A percentile compares a stretch with the other conserved stretches of the same genome.
Conservation (phyloP, 306 rosid genomes). For the Crotalaria pallida region DNA sequence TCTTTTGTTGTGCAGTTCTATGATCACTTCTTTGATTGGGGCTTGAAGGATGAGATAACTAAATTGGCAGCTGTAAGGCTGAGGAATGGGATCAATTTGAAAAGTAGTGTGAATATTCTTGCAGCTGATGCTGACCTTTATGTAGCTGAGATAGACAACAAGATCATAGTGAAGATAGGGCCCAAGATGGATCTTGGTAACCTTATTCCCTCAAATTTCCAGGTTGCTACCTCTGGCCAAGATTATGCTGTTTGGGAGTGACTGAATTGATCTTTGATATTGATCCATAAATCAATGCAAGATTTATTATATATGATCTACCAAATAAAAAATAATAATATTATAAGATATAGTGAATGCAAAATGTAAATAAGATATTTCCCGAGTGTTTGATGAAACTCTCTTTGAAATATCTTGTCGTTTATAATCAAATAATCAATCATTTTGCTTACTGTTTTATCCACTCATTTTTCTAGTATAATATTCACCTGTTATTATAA, state of each 20-base stretch:
- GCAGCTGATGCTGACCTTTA: slow-evolving; percentile 59
- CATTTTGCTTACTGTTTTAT: too few species aligned
- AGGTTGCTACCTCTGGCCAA: slow-evolving; percentile 45
- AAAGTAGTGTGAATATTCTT: slow-evolving; percentile 46
- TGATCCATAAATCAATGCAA: too few species aligned
- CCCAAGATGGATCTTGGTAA: slow-evolving; percentile 48
- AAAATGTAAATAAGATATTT: too few species aligned
- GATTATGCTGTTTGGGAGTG: slow-evolving; percentile 68
- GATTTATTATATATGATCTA: too few species aligned
- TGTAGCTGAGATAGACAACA: slow-evolving; percentile 52
- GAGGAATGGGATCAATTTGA: slow-evolving; percentile 43
- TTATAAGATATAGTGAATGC: too few species aligned
- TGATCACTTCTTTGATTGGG: slow-evolving; percentile 72
- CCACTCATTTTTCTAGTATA: too few species aligned
- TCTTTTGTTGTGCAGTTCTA: slow-evolving; percentile 58
- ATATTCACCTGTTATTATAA: too few species aligned
- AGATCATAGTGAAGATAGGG: slow-evolving; percentile 70
- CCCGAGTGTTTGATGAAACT: too few species aligned
- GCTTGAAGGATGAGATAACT: slow-evolving; percentile 46
- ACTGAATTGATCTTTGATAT: not conserved
- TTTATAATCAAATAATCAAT: too few species aligned
- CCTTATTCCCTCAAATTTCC: slow-evolving; percentile 48
- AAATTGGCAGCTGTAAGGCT: slow-evolving; percentile 44
- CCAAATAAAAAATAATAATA: too few species aligned
- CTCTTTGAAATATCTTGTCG: too few species aligned